phyloP scores from a whole-genome alignment of 1,284 basidiomycete genomes.

The Fomes fomentarius region DNA sequence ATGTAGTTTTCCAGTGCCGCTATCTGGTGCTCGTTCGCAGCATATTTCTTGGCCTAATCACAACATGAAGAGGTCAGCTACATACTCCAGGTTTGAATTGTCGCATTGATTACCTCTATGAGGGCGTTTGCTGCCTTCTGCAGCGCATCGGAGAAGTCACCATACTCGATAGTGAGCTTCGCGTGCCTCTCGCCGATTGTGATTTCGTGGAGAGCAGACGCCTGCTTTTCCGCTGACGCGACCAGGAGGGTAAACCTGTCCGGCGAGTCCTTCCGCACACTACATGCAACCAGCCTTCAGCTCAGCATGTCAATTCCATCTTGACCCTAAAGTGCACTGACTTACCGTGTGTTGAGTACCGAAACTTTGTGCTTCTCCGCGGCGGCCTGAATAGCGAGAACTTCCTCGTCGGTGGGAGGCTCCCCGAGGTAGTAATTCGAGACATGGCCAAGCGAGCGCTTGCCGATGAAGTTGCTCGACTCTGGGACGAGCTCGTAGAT shows the following conservation, averaged over 20 bases:
- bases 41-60: constrained; percentile 68
- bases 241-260: constrained; percentile 70
- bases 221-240: constrained; percentile 59
- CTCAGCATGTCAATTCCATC: not conserved
- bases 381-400: constrained; percentile 70
- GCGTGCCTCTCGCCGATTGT: constrained; percentile 44
- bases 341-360: constrained; percentile 81
- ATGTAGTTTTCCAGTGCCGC: constrained; percentile 81
- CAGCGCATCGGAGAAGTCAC: constrained; percentile 66
- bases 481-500: constrained; percentile 73
- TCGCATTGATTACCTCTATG: constrained; percentile 63
- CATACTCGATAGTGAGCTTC: constrained; percentile 69
- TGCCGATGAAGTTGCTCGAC: constrained; percentile 73
- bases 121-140: constrained; percentile 59
- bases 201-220: constrained; percentile 49
- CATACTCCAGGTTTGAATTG: too few species aligned
- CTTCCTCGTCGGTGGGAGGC: constrained; percentile 71
- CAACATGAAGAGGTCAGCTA: too few species aligned
- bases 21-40: constrained; percentile 72
- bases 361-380: constrained; percentile 76
- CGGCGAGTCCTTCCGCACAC: constrained; percentile 67
- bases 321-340: not conserved
- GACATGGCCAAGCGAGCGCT: constrained; percentile 73
- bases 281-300: constrained; percentile 33
- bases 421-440: constrained; percentile 85